These are phyloP conservation scores for Zarea fungicola DNA, from an alignment of 2,329 filamentous ascomycete species.

Conservation along the genomic window DNA sequence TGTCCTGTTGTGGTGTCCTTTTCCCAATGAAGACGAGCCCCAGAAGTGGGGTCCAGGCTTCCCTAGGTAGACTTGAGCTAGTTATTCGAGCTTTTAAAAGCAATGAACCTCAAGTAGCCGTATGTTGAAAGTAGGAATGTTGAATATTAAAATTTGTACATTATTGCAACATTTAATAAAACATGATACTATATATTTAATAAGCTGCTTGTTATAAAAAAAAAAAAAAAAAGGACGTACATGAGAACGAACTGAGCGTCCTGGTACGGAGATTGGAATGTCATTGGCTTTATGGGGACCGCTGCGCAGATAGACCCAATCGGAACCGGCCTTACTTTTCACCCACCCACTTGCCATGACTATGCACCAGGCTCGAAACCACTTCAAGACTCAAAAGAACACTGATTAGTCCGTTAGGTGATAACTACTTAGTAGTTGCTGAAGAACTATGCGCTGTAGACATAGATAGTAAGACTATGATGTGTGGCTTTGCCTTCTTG, in stretches of 20 bases:
- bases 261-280: not conserved
- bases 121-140: too few species aligned
- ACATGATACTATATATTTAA: too few species aligned
- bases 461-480: too few species aligned
- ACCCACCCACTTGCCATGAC: slow-evolving; percentile 1
- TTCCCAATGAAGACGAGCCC: slow-evolving; percentile 10
- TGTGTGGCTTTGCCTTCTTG: too few species aligned
- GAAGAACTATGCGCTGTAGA: too few species aligned
- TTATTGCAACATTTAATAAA: too few species aligned
- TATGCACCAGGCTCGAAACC: too few species aligned
- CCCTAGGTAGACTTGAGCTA: not conserved
- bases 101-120: too few species aligned
- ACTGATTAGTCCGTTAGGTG: too few species aligned
- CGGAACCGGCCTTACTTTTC: slow-evolving; percentile 12
- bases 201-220: not conserved
- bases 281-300: slow-evolving; percentile 4
- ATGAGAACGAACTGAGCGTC: not conserved
- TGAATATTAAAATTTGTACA: too few species aligned
- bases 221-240: not conserved
- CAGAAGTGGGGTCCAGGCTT: slow-evolving; percentile 6
- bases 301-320: not conserved
- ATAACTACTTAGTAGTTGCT: too few species aligned
- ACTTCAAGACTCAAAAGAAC: too few species aligned
- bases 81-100: not conserved
- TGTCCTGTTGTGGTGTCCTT: slow-evolving; percentile 13